phyloP scores from a whole-genome alignment of 2,329 filamentous ascomycete species.

The Pseudogymnoascus sp. region DNA sequence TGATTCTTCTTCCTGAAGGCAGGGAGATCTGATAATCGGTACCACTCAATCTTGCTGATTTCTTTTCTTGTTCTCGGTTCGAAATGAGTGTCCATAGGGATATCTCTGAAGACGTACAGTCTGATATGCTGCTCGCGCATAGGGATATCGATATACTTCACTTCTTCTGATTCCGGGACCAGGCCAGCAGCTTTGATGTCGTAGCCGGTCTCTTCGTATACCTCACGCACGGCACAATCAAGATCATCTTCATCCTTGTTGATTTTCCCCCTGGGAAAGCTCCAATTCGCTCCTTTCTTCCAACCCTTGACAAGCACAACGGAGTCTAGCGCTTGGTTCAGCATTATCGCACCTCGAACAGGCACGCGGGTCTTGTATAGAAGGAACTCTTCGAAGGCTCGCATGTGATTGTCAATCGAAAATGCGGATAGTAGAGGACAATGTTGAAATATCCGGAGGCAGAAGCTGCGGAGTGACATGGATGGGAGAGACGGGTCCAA shows the following conservation, averaged over 20 bases:
- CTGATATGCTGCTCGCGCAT: conserved; percentile 91
- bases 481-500: conserved; percentile 77
- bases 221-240: conserved; percentile 87
- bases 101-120: conserved; percentile 82
- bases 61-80: conserved; percentile 90
- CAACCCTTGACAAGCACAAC: conserved; percentile 92
- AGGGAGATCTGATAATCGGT: conserved; percentile 79
- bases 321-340: conserved; percentile 91
- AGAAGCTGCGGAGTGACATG: conserved; percentile 78
- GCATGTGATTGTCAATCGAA: conserved; percentile 66
- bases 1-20: conserved; percentile 59
- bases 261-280: conserved; percentile 94
- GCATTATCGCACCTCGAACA: conserved; percentile 85
- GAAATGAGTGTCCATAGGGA: conserved; percentile 81
- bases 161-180: conserved; percentile 60
- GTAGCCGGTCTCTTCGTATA: conserved; percentile 92
- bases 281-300: conserved; percentile 96
- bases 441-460: conserved; percentile 84
- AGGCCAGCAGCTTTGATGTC: conserved; percentile 71
- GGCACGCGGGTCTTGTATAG: conserved; percentile 92
- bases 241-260: conserved; percentile 94
- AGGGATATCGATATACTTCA: conserved; percentile 79
- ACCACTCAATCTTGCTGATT: conserved; percentile 96
- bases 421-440: conserved; percentile 82
- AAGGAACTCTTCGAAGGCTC: conserved; percentile 85